Evolutionary conservation across 306 rosid genomes (phyloP).

Genomic region (Prunus dulcis): DNA sequence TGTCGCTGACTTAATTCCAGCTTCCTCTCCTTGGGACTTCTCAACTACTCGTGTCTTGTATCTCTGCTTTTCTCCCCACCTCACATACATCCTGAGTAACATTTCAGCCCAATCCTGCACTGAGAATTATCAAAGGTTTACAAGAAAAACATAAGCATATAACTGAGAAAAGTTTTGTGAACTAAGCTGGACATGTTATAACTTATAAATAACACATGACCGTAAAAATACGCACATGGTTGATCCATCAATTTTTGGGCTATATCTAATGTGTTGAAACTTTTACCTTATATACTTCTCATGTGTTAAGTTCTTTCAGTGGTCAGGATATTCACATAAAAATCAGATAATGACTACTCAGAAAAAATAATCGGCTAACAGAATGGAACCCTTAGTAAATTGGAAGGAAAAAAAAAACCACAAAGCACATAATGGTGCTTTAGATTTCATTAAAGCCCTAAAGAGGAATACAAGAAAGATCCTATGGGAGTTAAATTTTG

Average conservation of each 20-base stretch:
- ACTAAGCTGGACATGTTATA: constrained; percentile 4
- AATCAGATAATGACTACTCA: background rate
- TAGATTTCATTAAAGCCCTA: background rate
- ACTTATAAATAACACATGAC: background rate
- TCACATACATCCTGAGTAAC: constrained; percentile 93
- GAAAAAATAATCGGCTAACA: background rate
- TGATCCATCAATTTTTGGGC: background rate
- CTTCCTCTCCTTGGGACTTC: constrained; percentile 92
- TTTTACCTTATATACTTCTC: background rate
- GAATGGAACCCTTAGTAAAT: background rate
- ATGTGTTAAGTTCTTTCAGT: background rate
- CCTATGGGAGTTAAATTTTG: background rate
- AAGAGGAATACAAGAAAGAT: background rate
- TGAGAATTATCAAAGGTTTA: constrained; percentile 52
- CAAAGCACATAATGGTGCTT: too few relatives aligned
- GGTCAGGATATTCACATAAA: too few relatives aligned
- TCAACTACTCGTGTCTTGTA: constrained; percentile 88
- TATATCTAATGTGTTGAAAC: background rate
- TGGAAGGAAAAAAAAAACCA: background rate
- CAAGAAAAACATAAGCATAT: constrained; percentile 20
- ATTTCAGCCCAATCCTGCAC: constrained; percentile 99
- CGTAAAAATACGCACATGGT: background rate
- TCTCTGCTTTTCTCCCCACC: constrained; percentile 95
- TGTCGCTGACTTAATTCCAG: constrained; percentile 95
- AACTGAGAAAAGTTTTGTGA: background rate